A percentile compares a stretch with the other conserved stretches of the same genome.
phyloP scores from a whole-genome alignment of 495 filamentous ascomycete species.

The Aspergillus hancockii region DNA sequence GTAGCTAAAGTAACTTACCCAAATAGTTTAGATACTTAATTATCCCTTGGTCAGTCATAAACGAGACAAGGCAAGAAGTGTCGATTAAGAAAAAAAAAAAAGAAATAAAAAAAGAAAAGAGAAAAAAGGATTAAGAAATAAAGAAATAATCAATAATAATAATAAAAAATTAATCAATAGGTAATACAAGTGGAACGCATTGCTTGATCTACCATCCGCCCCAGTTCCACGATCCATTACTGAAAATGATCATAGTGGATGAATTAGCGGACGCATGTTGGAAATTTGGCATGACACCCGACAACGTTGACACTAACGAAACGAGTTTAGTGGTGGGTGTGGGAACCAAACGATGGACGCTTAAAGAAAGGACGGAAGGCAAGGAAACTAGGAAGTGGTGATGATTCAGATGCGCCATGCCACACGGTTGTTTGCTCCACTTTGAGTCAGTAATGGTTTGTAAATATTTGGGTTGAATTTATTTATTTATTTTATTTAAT shows the following conservation, averaged over 20 bases:
- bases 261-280: slow-evolving; percentile 32
- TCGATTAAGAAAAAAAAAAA: slow-evolving; percentile 14
- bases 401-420: slow-evolving; percentile 34
- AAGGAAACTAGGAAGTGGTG: slow-evolving; percentile 9
- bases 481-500: slow-evolving; percentile 2
- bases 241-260: slow-evolving; percentile 14
- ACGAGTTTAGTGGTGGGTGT: slow-evolving; percentile 33
- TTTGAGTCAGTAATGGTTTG: slow-evolving; percentile 13
- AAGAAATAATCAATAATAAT: slow-evolving; percentile 10
- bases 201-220: slow-evolving; percentile 42
- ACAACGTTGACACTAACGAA: slow-evolving; percentile 47
- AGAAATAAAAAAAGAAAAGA: slow-evolving; percentile 17
- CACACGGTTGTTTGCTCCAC: slow-evolving; percentile 21
- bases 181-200: slow-evolving; percentile 17
- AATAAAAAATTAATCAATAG: too few relatives aligned
- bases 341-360: slow-evolving; percentile 19
- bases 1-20: slow-evolving; percentile 15
- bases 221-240: slow-evolving; percentile 42
- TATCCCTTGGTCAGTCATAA: slow-evolving; percentile 13
- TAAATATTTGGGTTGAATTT: slow-evolving; percentile 5
- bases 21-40: slow-evolving; percentile 13
- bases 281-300: slow-evolving; percentile 33
- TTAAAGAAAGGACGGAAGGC: slow-evolving; percentile 22
- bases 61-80: slow-evolving; percentile 9
- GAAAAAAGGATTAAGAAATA: slow-evolving; percentile 16